Evolutionary conservation across 257 asterid genomes (phyloP), one percentile per base, ranked within the genome.

Genomic region (Solanum etuberosum): DNA sequence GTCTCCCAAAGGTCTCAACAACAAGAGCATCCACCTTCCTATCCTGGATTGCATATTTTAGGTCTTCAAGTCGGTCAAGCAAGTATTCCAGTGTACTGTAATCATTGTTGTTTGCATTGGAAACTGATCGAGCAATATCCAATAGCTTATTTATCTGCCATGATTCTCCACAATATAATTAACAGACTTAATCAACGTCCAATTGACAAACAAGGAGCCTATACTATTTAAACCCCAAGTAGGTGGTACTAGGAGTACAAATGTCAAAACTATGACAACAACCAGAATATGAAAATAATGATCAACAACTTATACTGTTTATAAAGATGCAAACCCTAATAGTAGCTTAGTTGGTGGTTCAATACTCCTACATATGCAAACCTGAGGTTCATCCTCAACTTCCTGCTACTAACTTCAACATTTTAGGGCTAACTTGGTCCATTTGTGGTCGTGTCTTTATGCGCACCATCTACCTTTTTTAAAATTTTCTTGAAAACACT

Each of bases 1-100:
- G 98, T 86, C 98, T 93, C 87, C 99, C 99, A 83, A 97, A 94
- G 89, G 99, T 97, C 92, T 97, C 99, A 51, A 97, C 98, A 80
- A 96, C 93, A 87, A 97, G 99, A 87, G 98, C 99, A 92, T 97
- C 99, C 92, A 93, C 99, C 92, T 95, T 97, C 91, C 99, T 93
- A 88, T 95, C 98, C 86, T 94, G 92, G 88, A 97, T 96, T 88
- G 93, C 96, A 89, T 93, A 95, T 90, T 95, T 96, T 87, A 97
- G 94, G 88, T 97, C 99, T 46, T 95, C 99, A 89, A 95, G 85
- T 74, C 91, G 92, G 86, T 94, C 96, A 37, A 96, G 92, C 96
- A 97, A 93, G 88, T 89, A 93, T 86, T 95, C 97, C 93, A 97
- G 89, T 18, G 99, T 90, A 88, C 91, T 93, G 90, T 95, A 97